phyloP scores from a whole-genome alignment of 176 grass and related monocot species.

The bread wheat (Triticum aestivum) region DNA sequence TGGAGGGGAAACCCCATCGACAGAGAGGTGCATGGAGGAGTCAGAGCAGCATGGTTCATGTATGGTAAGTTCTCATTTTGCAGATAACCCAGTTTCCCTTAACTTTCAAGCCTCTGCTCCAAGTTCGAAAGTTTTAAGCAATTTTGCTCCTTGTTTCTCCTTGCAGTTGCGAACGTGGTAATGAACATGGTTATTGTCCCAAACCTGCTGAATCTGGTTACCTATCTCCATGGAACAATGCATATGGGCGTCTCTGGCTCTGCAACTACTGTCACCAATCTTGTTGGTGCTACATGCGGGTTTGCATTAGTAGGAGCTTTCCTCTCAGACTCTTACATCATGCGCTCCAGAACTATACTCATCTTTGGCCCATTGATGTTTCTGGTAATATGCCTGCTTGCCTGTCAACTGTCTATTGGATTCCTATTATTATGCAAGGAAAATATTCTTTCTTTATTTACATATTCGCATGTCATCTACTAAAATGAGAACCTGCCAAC shows the following conservation, averaged over 20 bases:
- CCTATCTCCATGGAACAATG: conserved; percentile 50
- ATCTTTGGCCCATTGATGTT: conserved; percentile 51
- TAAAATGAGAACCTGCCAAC: neutral
- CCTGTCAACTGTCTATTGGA: neutral
- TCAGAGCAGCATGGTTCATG: conserved; percentile 60
- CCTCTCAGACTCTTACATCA: conserved; percentile 65
- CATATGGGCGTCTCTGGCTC: conserved; percentile 44
- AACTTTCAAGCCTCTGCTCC: neutral
- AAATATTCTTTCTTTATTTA: neutral
- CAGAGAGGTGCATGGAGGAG: conserved; percentile 57
- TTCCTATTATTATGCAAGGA: neutral
- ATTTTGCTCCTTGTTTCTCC: neutral
- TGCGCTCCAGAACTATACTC: conserved; percentile 37
- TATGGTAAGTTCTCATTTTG: conserved; percentile 45
- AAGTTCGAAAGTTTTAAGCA: neutral
- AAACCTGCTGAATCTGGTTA: conserved; percentile 57
- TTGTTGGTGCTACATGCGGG: conserved; percentile 36
- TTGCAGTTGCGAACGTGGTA: conserved; percentile 35
- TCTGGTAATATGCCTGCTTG: conserved; percentile 34
- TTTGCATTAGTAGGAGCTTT: conserved; percentile 59
- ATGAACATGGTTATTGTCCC: conserved; percentile 29
- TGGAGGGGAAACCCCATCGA: conserved; percentile 63
- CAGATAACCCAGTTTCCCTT: neutral
- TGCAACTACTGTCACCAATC: conserved; percentile 56
- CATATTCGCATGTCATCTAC: neutral